These are phyloP conservation scores for Boletus patriciae DNA, from an alignment of 768 basidiomycete genomes.

Conservation along the genomic window DNA sequence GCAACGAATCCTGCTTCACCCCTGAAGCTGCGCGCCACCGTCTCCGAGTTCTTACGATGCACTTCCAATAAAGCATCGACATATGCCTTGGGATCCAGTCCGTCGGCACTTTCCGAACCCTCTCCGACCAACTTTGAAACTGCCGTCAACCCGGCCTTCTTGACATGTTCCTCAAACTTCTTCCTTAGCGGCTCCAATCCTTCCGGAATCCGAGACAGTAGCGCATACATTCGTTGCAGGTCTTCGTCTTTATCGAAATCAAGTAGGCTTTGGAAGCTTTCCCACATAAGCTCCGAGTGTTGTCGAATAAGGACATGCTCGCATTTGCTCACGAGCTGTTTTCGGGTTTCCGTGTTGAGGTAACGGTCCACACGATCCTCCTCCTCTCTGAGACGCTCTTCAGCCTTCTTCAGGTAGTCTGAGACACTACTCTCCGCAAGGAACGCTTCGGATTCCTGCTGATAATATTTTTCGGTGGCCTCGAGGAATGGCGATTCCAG, in stretches of 20 bases:
- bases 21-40: constrained; percentile 83
- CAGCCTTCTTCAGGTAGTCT: constrained; percentile 94
- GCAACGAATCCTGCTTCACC: constrained; percentile 94
- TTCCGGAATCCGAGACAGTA: constrained; percentile 87
- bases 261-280: constrained; percentile 85
- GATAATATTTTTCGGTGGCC: constrained; percentile 90
- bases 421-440: constrained; percentile 85
- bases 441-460: constrained; percentile 87
- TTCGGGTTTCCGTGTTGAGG: constrained; percentile 85
- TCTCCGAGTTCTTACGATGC: constrained; percentile 88
- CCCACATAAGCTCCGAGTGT: constrained; percentile 84
- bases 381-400: constrained; percentile 89
- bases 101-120: constrained; percentile 53
- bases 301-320: constrained; percentile 90
- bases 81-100: constrained; percentile 89
- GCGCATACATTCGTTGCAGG: constrained; percentile 89
- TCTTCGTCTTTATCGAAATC: constrained; percentile 96
- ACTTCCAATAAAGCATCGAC: constrained; percentile 91
- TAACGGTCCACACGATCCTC: constrained; percentile 95
- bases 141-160: constrained; percentile 80
- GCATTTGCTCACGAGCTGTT: constrained; percentile 76
- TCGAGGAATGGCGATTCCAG: constrained; percentile 88
- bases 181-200: constrained; percentile 89
- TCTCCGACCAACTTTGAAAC: constrained; percentile 68
- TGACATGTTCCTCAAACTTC: constrained; percentile 95